Evolutionary conservation across 768 basidiomycete genomes (phyloP).

Genomic region (Mycena vitilis): DNA sequence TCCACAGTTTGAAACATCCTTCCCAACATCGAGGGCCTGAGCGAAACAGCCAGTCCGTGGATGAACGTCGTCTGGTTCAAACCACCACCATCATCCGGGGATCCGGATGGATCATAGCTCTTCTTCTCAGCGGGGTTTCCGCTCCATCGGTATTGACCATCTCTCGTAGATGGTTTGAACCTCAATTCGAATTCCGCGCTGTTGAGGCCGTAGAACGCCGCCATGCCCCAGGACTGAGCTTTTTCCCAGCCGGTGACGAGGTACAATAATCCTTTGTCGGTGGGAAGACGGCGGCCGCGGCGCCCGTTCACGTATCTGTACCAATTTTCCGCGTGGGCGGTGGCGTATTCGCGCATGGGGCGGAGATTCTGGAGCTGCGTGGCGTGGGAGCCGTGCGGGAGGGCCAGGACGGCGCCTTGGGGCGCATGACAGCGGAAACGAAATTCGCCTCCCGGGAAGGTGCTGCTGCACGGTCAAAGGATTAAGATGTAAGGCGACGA

Average conservation of each 20-base stretch:
- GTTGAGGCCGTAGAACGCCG: neutral
- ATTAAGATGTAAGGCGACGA: neutral
- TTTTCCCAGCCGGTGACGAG: slow-evolving; percentile 9
- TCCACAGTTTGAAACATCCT: neutral
- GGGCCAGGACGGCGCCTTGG: neutral
- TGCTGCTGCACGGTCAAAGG: neutral
- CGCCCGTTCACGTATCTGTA: neutral
- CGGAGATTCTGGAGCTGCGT: neutral
- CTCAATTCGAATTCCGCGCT: neutral
- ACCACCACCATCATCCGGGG: neutral
- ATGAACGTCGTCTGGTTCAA: neutral
- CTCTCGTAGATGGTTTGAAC: neutral
- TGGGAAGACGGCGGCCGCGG: neutral
- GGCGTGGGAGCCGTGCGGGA: neutral
- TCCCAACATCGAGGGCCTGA: neutral
- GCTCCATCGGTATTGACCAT: neutral
- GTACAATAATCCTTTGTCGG: neutral
- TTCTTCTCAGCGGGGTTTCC: neutral
- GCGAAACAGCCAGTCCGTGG: slow-evolving; percentile 1
- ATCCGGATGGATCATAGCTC: neutral
- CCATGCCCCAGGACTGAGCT: neutral
- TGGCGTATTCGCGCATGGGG: neutral
- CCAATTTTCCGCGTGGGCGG: neutral
- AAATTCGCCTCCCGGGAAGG: neutral
- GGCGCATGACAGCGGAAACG: neutral